phyloP scores from a whole-genome alignment of 495 filamentous ascomycete genomes.

The Podospora pseudoanserina region DNA sequence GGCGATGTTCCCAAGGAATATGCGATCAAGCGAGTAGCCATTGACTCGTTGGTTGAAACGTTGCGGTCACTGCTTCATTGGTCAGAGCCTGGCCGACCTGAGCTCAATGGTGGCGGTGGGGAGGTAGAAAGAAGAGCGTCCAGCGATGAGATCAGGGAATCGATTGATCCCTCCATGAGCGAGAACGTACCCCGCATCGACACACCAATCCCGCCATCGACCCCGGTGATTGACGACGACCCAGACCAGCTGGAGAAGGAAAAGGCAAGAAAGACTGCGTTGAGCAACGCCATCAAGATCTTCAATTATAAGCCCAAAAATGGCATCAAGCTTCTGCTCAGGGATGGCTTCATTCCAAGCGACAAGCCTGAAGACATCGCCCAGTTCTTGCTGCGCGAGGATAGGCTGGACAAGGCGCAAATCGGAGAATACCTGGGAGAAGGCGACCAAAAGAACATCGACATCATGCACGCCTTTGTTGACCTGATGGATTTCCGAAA shows the following conservation, averaged over 20 bases:
- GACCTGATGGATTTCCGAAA: slow-evolving; percentile 93
- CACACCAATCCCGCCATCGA: slow-evolving; percentile 63
- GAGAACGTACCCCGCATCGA: slow-evolving; percentile 53
- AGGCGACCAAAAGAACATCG: slow-evolving; percentile 85
- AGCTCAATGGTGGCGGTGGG: slow-evolving; percentile 46
- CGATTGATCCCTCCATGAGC: slow-evolving; percentile 62
- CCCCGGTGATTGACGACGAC: slow-evolving; percentile 80
- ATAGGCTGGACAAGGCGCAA: slow-evolving; percentile 80
- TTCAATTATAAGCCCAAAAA: slow-evolving; percentile 99
- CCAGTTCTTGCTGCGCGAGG: slow-evolving; percentile 68
- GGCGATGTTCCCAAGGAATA: slow-evolving; percentile 77
- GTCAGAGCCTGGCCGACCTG: slow-evolving; percentile 73
- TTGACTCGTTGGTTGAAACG: slow-evolving; percentile 84
- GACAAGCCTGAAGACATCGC: slow-evolving; percentile 79
- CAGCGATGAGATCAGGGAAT: slow-evolving; percentile 73
- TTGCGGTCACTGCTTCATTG: slow-evolving; percentile 88
- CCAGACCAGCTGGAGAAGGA: slow-evolving; percentile 86
- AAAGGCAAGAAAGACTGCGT: slow-evolving; percentile 88
- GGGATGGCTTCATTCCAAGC: slow-evolving; percentile 80
- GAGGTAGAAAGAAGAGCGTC: slow-evolving; percentile 60
- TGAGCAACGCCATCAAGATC: slow-evolving; percentile 79
- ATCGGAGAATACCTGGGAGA: slow-evolving; percentile 96
- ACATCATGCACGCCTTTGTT: slow-evolving; percentile 97
- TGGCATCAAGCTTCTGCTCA: slow-evolving; percentile 77
- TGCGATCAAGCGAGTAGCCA: slow-evolving; percentile 76